Evolutionary conservation across 768 basidiomycete species (phyloP), one percentile per base, ranked within the genome.

Genomic region (Termitomyces sp.): DNA sequence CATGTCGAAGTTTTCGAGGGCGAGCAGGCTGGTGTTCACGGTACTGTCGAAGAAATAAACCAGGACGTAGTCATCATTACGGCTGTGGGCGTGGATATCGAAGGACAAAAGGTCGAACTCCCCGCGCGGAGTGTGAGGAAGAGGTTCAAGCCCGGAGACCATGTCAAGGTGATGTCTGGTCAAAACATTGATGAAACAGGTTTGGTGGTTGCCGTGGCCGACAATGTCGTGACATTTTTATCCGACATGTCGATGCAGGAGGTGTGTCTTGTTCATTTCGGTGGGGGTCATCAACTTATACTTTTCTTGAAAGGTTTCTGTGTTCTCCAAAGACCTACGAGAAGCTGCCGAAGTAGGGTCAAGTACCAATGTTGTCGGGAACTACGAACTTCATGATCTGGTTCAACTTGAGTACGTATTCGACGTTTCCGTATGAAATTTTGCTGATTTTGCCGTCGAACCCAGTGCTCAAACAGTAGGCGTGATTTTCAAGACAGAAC

Each of bases 241-340:
- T 96, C 94, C n/a, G 97, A 98, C 71, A 92, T 98, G 87, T 90
- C 91, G 2, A 88, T 95, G 86, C 91, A 94, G 68, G 96, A 98
- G 86, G 95, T 93, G 62, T 54, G 76, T 66, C 45, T 16, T 42
- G 40, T 20, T 7, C 28, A 33, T 16, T n/a, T 12, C 40, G 16
- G 39, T 11, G 12, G 4, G 5, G 40, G 2, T 8, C 13, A 32
- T 44, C 13, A 7, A 55, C 0, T 18, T 20, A 55, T 7, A n/a
- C 40, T 40, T 6, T 46, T 33, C 1, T 42, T 50, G 40, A 5
- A 67, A 96, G 94, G 90, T 98, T 54, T 94, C 94, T 32, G 96
- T 97, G 2, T 99, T 99, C 76, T 91, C 94, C 0, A 96, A 96
- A 78, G 97, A 99, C 75, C 79, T 99, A 28, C 89, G 97, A 66